Base-by-base conservation (phyloP, 768 basidiomycete genomes). In the Boletus fagicola region DNA sequence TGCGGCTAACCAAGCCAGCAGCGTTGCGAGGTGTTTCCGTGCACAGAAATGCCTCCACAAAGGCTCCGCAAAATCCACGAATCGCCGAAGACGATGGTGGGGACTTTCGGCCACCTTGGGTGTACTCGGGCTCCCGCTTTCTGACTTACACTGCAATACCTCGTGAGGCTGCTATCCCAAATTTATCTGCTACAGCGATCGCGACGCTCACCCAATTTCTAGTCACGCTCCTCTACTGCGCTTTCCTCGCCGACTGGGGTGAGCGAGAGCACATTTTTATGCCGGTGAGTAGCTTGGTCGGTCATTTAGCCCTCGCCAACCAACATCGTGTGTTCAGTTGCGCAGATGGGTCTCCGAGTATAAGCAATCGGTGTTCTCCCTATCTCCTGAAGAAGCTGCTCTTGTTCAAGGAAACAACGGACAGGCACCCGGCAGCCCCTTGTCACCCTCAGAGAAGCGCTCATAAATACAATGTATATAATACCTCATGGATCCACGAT, bases 181-280 rank as follows among this genome's bases (percentile, higher is more conserved):
- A 45, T 26, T 20, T 22, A 10, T 48, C 26, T 38, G 3, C 31
- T 36, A 8, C 30, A 9, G 20, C 13, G 18, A 39, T 31, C 15
- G 31, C 40, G 39, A 52, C 10, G 18, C 51, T 59, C 42, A 68
- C 35, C 0, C 49, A 39, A 28, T n/a, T 15, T 57, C 43, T 61
- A 88, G 86, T 74, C 24, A 72, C 79, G n/a, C 66, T 76, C 16
- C 39, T 83, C 4, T 89, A 88, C 59, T 78, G 78, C 3, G 74
- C 85, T 22, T 85, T 89, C 66, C 69, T 84, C 54, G 80, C 82
- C 50, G 85, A 89, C 67, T 88, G 82, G 68, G 87, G 87, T 4
- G 83, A 86, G n/a, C 74, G 77, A 47, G 87, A 89, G 24, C 86
- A 89, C 67, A 83, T 87, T 28, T 89, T 87, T 69, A 80, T 78